Evolutionary conservation across 352 stramenopile genomes (phyloP), one percentile per base, ranked within the genome.

Genomic region (Pythium vanterpoolii): DNA sequence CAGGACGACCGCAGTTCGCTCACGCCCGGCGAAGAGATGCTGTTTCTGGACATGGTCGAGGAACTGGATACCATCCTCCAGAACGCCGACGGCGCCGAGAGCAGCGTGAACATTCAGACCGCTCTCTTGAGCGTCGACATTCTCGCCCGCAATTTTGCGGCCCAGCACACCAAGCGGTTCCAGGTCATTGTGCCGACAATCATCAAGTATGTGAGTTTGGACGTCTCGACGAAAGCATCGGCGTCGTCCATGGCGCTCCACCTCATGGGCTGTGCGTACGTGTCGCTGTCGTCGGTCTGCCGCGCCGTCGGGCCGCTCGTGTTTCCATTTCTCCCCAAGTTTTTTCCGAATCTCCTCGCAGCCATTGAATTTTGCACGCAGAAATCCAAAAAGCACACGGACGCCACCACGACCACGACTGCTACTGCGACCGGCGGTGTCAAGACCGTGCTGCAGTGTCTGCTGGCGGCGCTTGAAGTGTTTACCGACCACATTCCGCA

Each of bases 31-130:
- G 87, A 96, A 60, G 74, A 83, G 62, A 63, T 94, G 45, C 64
- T 95, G 9, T 95, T 94, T 54, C 77, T 96, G 14, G 87, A 96
- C 46, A 94, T 96, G 86, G 58, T 96, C 18, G 83, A 90, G 33
- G 83, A 93, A 56, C 70, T 96, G 19, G 71, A 92, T 34, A 51
- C 53, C 9, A 87, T 93, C 18, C 58, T 96, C n/a, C 62, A 68
- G 30, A 89, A 94, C 47, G 47, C 55, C 3, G 74, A 91, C n/a
- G 58, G 48, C 28, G 64, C 38, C 9, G 81, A 93, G 54, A 87
- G 79, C 73, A 87, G 69, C 31, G 73, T 87, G 6, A 93, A 92
- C 54, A 77, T 92, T 34, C 87, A 95, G 71, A 95, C 83, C 1
- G 87, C 87, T 24, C 60, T 94, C 51, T 63, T 96, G 5, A 93